Evolutionary conservation across 345 rosid species (phyloP), one percentile per base, ranked within the genome.

Genomic region (Moringa oleifera): DNA sequence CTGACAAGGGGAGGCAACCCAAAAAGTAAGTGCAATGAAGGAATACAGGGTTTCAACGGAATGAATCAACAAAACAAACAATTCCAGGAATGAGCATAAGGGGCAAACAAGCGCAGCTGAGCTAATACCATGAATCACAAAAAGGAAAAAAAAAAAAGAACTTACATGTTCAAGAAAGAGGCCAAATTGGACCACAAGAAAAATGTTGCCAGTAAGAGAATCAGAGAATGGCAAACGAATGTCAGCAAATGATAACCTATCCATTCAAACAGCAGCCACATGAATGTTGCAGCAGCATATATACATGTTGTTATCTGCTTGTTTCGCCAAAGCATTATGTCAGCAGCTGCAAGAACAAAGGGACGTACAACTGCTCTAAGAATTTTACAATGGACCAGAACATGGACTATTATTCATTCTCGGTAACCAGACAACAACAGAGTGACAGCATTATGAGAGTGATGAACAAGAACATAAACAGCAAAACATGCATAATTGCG

Each of bases 181-280:
- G 71, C 73, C 21, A 78, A 72, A 59, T 75, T 81, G 23, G 85
- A 72, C 74, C 80, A 81, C 36, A 81, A 65, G 61, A 81, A 81
- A 63, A 77, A 61, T 31, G 64, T 12, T 2, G 76, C 79, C 20
- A 77, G 65, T 6, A 76, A 51, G 46, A 73, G 71, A 25, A 77
- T 73, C 25, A 74, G 58, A 25, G 55, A 64, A 63, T 78, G 79
- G 71, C 80, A 80, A 64, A 78, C 57, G 57, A 78, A 69, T 31
- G 80, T 70, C 9, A 81, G 71, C 60, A 77, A 65, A 55, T 77
- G 76, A 45, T 65, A 78, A n/a, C 77, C 85, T 56, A 77, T 33
- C 73, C 80, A 65, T 57, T 83, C 85, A 64, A 83, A 83, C 15
- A 83, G 70, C 50, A 78, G 59, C 85, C 85, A 80, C 46, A 78